These are phyloP conservation scores for Tricholoma furcatifolium DNA, from an alignment of 768 basidiomycete genomes.

Conservation along the genomic window DNA sequence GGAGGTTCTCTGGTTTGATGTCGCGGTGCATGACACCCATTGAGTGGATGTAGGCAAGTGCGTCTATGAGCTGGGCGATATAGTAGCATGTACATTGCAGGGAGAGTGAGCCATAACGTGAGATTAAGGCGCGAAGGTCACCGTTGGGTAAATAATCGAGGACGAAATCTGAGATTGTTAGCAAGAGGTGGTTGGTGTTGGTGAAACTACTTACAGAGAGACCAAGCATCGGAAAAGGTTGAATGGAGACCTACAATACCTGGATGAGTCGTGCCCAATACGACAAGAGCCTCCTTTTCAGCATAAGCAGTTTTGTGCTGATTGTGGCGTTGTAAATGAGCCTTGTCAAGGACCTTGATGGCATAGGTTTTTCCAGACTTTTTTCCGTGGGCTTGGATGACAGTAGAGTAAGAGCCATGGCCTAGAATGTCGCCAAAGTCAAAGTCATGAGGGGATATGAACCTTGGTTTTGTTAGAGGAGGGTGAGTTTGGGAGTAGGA, in stretches of 20 bases:
- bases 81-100: constrained; percentile 77
- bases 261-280: constrained; percentile 74
- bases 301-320: constrained; percentile 72
- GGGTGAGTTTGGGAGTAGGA: background rate
- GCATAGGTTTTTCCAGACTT: constrained; percentile 64
- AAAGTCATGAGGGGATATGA: constrained; percentile 62
- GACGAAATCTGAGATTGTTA: constrained; percentile 60
- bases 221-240: constrained; percentile 84
- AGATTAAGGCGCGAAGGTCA: constrained; percentile 72
- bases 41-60: constrained; percentile 87
- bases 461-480: background rate
- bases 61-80: constrained; percentile 86
- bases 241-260: constrained; percentile 81
- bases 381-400: constrained; percentile 55
- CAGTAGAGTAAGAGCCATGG: constrained; percentile 82
- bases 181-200: background rate
- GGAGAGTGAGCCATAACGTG: constrained; percentile 84
- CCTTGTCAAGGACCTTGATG: constrained; percentile 79
- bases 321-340: constrained; percentile 73
- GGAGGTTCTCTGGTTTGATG: constrained; percentile 84
- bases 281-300: constrained; percentile 76
- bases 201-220: constrained; percentile 71
- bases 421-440: constrained; percentile 73
- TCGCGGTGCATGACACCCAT: constrained; percentile 89
- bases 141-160: constrained; percentile 77